These are phyloP conservation scores for Termitomyces sp. DNA, from an alignment of 768 basidiomycete genomes.

Conservation along the genomic window DNA sequence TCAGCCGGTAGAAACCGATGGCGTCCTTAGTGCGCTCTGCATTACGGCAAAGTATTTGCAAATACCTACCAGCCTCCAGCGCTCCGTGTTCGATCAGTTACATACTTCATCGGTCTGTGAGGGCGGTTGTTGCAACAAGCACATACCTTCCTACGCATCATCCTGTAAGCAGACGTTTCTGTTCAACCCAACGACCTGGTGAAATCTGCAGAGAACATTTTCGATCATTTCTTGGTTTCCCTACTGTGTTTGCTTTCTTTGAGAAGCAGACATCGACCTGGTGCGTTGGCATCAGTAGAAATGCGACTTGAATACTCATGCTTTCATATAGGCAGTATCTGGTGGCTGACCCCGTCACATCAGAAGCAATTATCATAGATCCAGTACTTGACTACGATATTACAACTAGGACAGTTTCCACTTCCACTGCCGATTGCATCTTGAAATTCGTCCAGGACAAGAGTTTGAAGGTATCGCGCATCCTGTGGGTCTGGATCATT, in stretches of 20 bases:
- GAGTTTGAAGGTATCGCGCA: conserved; percentile 23
- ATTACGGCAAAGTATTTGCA: neutral
- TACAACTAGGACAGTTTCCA: conserved; percentile 22
- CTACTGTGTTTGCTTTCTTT: conserved; percentile 18
- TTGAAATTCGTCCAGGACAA: conserved; percentile 23
- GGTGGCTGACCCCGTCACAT: conserved; percentile 48
- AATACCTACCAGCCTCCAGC: neutral
- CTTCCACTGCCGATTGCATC: conserved; percentile 25
- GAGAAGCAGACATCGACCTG: conserved; percentile 19
- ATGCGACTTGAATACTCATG: neutral
- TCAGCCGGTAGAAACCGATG: neutral
- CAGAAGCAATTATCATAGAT: conserved; percentile 34
- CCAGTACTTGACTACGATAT: conserved; percentile 30
- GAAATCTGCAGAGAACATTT: conserved; percentile 4
- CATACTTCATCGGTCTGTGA: neutral
- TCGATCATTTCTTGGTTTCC: conserved; percentile 7
- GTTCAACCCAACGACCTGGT: neutral
- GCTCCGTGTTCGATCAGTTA: neutral
- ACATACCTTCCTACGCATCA: neutral
- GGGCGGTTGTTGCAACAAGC: neutral
- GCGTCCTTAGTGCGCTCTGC: neutral
- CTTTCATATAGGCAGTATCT: conserved; percentile 35
- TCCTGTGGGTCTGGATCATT: conserved; percentile 20
- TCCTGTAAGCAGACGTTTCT: neutral
- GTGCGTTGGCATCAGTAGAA: neutral